Conservation (phyloP, 768 basidiomycete species). For the Leccinum ochraceum region DNA sequence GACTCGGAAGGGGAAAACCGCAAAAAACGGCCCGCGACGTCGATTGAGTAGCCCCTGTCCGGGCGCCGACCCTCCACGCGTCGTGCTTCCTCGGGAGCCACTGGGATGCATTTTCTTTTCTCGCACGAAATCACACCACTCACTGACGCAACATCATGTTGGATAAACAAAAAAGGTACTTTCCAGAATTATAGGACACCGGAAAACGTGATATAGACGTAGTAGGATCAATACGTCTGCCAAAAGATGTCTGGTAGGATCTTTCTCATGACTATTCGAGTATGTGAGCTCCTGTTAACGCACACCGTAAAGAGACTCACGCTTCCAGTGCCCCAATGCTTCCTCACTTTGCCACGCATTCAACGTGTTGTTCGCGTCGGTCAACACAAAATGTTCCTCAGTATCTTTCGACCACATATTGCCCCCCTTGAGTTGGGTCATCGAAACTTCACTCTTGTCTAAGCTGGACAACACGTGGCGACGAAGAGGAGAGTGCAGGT, state of each 20-base stretch:
- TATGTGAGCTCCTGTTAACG: conserved; percentile 8
- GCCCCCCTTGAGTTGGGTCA: conserved; percentile 39
- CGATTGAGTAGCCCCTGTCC: no score
- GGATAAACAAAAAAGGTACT: neutral
- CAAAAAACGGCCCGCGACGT: no score
- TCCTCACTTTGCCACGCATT: conserved; percentile 65
- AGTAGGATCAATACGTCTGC: conserved; percentile 65
- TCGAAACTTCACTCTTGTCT: conserved; percentile 52
- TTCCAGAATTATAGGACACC: neutral
- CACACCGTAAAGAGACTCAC: conserved; percentile 41
- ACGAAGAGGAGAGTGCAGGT: conserved; percentile 68
- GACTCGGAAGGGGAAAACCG: no score
- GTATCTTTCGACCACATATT: conserved; percentile 25
- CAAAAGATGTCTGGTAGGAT: conserved; percentile 72
- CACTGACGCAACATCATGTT: neutral
- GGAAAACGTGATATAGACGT: neutral
- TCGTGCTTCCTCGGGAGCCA: no score
- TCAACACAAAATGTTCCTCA: conserved; percentile 54
- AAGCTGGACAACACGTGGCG: conserved; percentile 57
- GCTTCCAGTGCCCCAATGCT: conserved; percentile 73
- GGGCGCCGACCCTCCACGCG: no score
- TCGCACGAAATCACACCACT: neutral
- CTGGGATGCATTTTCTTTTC: neutral
- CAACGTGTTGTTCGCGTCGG: conserved; percentile 62
- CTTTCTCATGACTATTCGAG: conserved; percentile 67